Conservation (phyloP, 495 filamentous ascomycete species). For the Hypoxylon lienhwacheense region DNA sequence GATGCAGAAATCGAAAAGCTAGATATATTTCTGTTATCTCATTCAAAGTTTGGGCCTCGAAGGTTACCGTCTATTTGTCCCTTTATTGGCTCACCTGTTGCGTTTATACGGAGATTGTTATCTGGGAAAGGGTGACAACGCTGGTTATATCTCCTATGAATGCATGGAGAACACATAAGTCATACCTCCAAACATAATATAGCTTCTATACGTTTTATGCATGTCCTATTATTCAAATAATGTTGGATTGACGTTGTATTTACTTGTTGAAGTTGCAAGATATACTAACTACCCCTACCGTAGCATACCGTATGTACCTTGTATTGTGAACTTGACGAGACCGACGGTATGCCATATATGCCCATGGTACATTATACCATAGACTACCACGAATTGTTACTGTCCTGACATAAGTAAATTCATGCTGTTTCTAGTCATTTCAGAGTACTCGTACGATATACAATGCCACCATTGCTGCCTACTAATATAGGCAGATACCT, state of each 20-base stretch:
- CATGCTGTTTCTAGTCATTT: too few relatives aligned
- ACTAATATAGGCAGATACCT: background rate
- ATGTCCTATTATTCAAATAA: background rate
- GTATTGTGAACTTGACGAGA: too few relatives aligned
- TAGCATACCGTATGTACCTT: too few relatives aligned
- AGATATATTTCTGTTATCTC: conserved; percentile 37
- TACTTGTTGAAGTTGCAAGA: too few relatives aligned
- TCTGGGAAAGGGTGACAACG: conserved; percentile 17
- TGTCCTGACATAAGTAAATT: background rate
- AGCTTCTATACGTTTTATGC: background rate
- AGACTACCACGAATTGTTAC: too few relatives aligned
- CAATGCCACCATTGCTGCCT: background rate
- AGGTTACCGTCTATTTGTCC: conserved; percentile 5
- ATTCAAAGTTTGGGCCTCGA: background rate
- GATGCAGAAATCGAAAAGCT: conserved; percentile 52
- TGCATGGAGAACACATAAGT: background rate
- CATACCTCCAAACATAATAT: background rate
- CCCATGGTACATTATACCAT: too few relatives aligned
- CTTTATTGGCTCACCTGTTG: conserved; percentile 14
- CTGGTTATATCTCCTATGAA: background rate
- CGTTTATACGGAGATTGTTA: conserved; percentile 21
- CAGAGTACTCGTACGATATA: too few relatives aligned
- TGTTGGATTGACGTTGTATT: background rate
- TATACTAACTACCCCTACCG: too few relatives aligned
- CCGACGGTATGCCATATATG: too few relatives aligned